Base-by-base conservation (phyloP, 805 yeast species). In the Barnettozyma populi region DNA sequence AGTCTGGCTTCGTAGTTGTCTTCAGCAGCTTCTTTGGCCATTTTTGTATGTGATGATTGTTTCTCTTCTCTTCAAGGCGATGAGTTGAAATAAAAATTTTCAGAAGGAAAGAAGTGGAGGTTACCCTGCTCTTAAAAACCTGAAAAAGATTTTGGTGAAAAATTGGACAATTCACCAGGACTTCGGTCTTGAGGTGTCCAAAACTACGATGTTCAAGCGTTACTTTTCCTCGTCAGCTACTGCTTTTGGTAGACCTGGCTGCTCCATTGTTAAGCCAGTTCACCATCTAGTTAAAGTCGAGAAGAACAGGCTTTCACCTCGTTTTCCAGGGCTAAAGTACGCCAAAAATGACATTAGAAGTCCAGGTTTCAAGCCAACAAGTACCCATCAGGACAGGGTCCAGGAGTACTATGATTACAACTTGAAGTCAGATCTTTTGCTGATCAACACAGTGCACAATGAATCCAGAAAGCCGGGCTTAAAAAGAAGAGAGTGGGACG, bases 1-100 rank as follows among this genome's bases (percentile, higher is more conserved):
- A 94, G 71, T 71, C 97, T 83, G 63, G 78, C 77, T 53, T 94
- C 99, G 72, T 94, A 94, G 79, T 92, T 90, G 67, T 88, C 96
- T 57, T 44, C 44, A 41, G 49, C 48, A 29, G 70, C 67, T 54
- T 69, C 67, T 51, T 79, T 70, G 35, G 71, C 70, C 75, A 71
- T 71, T 32, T 25, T 11, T 27, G 36, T 19, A 23, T 18, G 4
- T 9, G 7, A 5, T 37, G 19, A 9, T 18, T 9, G 36, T 36
- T 27, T 10, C 8, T 3, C n/a, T 13, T 20, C 32, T 29, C 32
- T 4, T 29, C 16, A 29, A 29, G n/a, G 47, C 46, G 51, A 48
- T 48, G 51, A 48, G 51, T 36, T 9, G 40, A 50, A 49, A 34
- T 23, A 43, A 43, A 35, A 32, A 35, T 37, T 19, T 44, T 44